These are phyloP conservation scores for Cladosporium sphaerospermum DNA, from an alignment of 2,329 filamentous ascomycete genomes.

Conservation along the genomic window DNA sequence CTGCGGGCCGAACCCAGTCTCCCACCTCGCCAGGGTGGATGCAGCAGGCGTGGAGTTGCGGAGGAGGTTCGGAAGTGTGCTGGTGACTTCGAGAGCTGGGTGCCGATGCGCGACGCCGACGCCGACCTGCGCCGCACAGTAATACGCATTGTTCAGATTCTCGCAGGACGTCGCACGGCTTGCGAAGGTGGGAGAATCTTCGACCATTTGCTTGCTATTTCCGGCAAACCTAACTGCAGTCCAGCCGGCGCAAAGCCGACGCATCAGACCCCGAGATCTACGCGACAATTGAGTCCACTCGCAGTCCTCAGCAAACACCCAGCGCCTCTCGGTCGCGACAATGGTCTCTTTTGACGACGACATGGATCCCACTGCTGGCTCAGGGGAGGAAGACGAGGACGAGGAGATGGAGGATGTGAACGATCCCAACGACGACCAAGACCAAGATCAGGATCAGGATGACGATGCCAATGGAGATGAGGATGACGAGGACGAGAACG, in stretches of 20 bases:
- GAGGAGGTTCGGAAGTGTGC: background rate
- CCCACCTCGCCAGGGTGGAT: too few species aligned
- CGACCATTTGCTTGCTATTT: too few species aligned
- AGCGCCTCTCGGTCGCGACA: background rate
- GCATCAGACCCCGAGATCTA: too few species aligned
- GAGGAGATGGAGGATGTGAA: slow-evolving; percentile 40
- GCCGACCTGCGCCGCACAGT: too few species aligned
- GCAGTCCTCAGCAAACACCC: too few species aligned
- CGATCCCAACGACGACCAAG: slow-evolving; percentile 32
- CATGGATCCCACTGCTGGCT: slow-evolving; percentile 30
- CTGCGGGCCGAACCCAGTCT: background rate
- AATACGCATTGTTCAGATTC: too few species aligned
- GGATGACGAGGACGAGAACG: slow-evolving; percentile 36
- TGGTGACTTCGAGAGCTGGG: background rate
- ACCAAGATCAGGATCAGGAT: slow-evolving; percentile 33
- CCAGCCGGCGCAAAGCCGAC: too few species aligned
- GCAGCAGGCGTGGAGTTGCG: background rate
- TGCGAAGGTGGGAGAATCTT: too few species aligned
- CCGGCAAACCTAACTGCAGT: too few species aligned
- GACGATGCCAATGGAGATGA: slow-evolving; percentile 34
- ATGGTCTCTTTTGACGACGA: slow-evolving; percentile 44
- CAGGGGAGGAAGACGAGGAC: slow-evolving; percentile 39
- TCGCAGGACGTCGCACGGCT: too few species aligned
- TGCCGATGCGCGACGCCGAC: background rate
- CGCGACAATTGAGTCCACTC: too few species aligned